A percentile compares a stretch with the other conserved stretches of the same genome.
Evolutionary conservation across 805 yeast genomes (phyloP).

Genomic region (Candida easanensis): DNA sequence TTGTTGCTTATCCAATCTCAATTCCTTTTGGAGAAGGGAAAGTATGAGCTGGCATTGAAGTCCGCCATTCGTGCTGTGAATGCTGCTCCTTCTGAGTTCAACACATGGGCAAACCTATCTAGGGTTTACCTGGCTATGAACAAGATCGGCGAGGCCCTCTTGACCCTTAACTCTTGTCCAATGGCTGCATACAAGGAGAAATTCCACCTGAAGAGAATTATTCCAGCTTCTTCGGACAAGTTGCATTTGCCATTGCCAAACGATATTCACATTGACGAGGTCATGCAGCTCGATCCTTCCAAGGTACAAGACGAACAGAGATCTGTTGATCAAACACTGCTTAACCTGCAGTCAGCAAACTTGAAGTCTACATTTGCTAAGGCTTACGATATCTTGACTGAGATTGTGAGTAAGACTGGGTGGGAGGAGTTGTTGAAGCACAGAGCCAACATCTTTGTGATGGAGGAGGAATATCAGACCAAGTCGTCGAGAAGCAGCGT

Average conservation of each 20-base stretch:
- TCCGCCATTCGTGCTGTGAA: slow-evolving; percentile 64
- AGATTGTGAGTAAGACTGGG: slow-evolving; percentile 63
- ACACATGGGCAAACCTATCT: slow-evolving; percentile 69
- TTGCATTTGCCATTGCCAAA: slow-evolving; percentile 75
- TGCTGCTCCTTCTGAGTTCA: slow-evolving; percentile 71
- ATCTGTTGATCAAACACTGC: slow-evolving; percentile 57
- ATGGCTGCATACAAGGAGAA: slow-evolving; percentile 70
- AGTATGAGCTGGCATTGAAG: slow-evolving; percentile 54
- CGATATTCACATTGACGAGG: slow-evolving; percentile 70
- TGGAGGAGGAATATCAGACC: slow-evolving; percentile 59
- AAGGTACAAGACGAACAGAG: slow-evolving; percentile 66
- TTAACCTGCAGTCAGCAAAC: slow-evolving; percentile 66
- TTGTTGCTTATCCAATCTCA: slow-evolving; percentile 55
- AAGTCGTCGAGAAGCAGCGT: slow-evolving; percentile 20
- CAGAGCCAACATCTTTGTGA: slow-evolving; percentile 64
- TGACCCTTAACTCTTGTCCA: slow-evolving; percentile 77
- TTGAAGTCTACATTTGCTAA: slow-evolving; percentile 55
- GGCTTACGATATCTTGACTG: slow-evolving; percentile 60
- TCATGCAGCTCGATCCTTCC: slow-evolving; percentile 60
- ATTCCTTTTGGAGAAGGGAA: slow-evolving; percentile 50
- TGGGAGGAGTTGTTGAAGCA: slow-evolving; percentile 66
- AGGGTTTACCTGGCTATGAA: slow-evolving; percentile 59
- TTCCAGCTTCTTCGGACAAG: slow-evolving; percentile 48
- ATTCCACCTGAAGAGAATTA: slow-evolving; percentile 57
- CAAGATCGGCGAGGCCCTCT: slow-evolving; percentile 67